phyloP scores from a whole-genome alignment of 805 yeast species.

The Monosporozyma solicola region DNA sequence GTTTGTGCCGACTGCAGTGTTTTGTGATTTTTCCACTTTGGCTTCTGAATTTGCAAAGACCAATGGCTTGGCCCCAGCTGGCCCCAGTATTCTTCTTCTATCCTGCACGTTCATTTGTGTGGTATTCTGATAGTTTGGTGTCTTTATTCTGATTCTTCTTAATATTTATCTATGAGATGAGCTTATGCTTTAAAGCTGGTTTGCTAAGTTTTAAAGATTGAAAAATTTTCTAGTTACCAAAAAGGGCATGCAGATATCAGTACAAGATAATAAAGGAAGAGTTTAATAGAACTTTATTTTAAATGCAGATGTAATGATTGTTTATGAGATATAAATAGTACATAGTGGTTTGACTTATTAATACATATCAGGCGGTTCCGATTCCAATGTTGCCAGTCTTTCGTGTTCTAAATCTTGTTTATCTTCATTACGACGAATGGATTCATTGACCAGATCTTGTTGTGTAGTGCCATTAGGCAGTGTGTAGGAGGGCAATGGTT shows the following conservation, averaged over 20 bases:
- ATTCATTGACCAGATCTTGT: background rate
- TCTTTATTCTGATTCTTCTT: no score
- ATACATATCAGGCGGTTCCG: conserved; percentile 32
- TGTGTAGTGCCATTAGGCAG: background rate
- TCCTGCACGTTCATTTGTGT: conserved; percentile 37
- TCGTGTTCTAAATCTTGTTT: conserved; percentile 35
- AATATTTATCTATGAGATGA: background rate
- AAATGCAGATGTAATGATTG: background rate
- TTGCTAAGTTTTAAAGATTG: no score
- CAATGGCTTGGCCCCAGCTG: conserved; percentile 53
- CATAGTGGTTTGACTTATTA: background rate
- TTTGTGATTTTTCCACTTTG: conserved; percentile 7
- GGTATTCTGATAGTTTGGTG: background rate
- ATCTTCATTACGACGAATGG: conserved; percentile 18
- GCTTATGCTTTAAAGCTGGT: background rate
- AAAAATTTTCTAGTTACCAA: background rate
- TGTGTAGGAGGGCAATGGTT: background rate
- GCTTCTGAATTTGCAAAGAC: conserved; percentile 20
- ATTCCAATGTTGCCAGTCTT: conserved; percentile 33
- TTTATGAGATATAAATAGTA: background rate
- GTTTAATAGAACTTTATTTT: background rate
- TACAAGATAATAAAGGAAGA: no score
- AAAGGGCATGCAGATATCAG: background rate
- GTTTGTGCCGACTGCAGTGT: background rate
- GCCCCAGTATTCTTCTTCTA: conserved; percentile 83